phyloP scores from a whole-genome alignment of 2,329 filamentous ascomycete species.

The Cercospora sojina region DNA sequence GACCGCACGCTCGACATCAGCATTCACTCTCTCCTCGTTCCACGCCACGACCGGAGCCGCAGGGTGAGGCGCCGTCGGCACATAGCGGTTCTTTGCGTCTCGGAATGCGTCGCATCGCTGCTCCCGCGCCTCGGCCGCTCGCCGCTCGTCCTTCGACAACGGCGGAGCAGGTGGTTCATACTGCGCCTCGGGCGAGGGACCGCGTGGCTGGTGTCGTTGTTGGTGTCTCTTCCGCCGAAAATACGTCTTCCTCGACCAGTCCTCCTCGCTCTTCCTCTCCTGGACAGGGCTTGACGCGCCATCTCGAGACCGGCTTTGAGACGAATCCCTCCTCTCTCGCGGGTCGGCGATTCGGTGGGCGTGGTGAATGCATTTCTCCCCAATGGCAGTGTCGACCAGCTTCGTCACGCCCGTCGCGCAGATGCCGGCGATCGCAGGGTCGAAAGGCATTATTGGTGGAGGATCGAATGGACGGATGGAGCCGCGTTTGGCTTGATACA shows the following conservation, averaged over 20 bases:
- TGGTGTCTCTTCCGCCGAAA: neutral
- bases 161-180: neutral
- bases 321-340: neutral
- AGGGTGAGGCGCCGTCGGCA: neutral
- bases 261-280: neutral
- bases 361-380: conserved; percentile 6
- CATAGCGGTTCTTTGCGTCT: conserved; percentile 7
- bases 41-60: neutral
- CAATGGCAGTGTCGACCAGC: conserved; percentile 3
- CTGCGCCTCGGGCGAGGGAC: neutral
- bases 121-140: neutral
- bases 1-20: conserved; percentile 45
- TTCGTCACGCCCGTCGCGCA: neutral
- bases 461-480: neutral
- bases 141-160: neutral
- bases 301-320: neutral
- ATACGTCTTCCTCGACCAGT: conserved; percentile 9
- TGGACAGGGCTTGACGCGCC: neutral
- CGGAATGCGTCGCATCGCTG: conserved; percentile 5
- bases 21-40: conserved; percentile 11
- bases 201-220: neutral
- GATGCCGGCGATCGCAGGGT: conserved; percentile 7
- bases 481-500: neutral
- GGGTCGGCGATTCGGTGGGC: neutral
- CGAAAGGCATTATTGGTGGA: conserved; percentile 3